Conservation (phyloP, 306 rosid species). For the Malus orientalis region DNA sequence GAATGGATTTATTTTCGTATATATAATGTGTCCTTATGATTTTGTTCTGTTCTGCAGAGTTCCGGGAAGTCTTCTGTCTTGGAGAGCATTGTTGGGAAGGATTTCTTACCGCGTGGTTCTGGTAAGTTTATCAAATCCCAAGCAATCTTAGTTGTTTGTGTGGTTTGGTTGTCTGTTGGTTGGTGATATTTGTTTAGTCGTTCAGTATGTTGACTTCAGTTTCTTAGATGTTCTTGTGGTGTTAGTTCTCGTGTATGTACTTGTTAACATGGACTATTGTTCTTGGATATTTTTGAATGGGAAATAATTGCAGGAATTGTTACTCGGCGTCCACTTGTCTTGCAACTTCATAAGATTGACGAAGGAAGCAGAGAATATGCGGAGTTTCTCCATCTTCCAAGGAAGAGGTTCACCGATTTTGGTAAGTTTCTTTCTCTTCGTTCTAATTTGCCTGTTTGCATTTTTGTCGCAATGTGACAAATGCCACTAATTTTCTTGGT, state of each 20-base stretch:
- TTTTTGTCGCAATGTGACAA: neutral
- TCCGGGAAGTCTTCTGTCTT: constrained; percentile 90
- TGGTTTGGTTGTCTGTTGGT: neutral
- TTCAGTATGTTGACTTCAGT: neutral
- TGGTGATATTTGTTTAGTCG: neutral
- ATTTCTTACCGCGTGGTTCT: constrained; percentile 95
- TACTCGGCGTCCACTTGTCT: constrained; percentile 83
- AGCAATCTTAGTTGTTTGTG: neutral
- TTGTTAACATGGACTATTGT: neutral
- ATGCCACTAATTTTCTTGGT: neutral
- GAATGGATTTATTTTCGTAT: neutral
- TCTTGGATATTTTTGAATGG: neutral
- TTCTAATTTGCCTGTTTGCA: neutral
- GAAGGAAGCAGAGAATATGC: constrained; percentile 92
- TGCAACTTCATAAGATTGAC: constrained; percentile 75
- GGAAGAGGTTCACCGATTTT: constrained; percentile 70
- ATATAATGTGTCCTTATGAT: neutral
- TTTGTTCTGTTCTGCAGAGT: constrained; percentile 44
- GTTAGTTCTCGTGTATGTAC: neutral
- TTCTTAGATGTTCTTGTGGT: neutral
- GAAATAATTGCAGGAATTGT: constrained; percentile 64
- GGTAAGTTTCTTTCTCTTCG: constrained; percentile 29
- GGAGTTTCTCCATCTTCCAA: constrained; percentile 78
- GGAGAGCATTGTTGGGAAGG: constrained; percentile 93
- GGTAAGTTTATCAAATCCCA: constrained; percentile 34